Evolutionary conservation across 2,329 filamentous ascomycete species (phyloP).

Genomic region (Ceratocystis lukuohia): DNA sequence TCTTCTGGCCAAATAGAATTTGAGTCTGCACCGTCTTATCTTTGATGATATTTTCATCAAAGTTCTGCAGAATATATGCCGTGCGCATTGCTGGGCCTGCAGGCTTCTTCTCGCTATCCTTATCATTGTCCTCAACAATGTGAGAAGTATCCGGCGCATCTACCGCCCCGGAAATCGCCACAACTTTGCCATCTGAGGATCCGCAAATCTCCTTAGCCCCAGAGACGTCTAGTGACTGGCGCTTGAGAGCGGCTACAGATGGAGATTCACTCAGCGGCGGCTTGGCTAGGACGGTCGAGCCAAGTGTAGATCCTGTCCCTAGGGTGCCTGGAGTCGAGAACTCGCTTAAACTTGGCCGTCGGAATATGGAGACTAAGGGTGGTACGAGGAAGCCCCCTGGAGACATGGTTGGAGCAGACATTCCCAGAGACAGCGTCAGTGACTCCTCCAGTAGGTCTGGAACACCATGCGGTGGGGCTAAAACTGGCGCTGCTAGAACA

Average conservation of each 20-base stretch:
- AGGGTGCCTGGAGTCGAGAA: neutral
- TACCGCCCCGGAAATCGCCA: neutral
- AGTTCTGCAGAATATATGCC: conserved; percentile 47
- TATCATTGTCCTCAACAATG: neutral
- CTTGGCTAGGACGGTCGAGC: neutral
- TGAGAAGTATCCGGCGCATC: neutral
- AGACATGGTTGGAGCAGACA: conserved; percentile 23
- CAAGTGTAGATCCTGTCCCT: neutral
- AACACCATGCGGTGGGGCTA: conserved; percentile 27
- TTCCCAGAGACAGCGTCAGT: conserved; percentile 20
- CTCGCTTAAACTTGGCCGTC: neutral
- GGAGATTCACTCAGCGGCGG: neutral
- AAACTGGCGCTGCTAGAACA: conserved; percentile 30
- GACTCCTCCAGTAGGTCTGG: conserved; percentile 17
- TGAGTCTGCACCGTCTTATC: conserved; percentile 45
- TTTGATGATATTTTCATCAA: conserved; percentile 42
- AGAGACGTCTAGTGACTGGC: neutral
- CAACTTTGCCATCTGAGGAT: neutral
- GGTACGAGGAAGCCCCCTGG: conserved; percentile 20
- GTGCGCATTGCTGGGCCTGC: conserved; percentile 36
- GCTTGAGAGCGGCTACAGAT: neutral
- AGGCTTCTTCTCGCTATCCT: conserved; percentile 16
- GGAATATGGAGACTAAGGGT: conserved; percentile 18
- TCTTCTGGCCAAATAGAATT: conserved; percentile 46
- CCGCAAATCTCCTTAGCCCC: neutral